Percentiles rank a stretch among this genome's conserved stretches.
Evolutionary conservation across 306 rosid species (phyloP).

Genomic region (Acacia acuminata): DNA sequence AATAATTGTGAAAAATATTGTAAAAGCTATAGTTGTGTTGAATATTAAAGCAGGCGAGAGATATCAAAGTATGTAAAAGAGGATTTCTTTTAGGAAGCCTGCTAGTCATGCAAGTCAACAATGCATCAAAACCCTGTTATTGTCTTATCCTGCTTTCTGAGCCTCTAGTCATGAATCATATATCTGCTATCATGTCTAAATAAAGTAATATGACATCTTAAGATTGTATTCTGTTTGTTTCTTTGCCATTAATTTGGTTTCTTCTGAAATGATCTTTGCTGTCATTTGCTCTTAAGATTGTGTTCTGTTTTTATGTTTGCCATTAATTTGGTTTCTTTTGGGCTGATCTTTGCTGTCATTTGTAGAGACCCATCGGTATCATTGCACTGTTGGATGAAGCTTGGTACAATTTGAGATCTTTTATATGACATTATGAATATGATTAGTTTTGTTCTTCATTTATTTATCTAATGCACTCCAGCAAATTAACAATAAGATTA

Average conservation of each 20-base stretch:
- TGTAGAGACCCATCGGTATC: slow-evolving; percentile 97
- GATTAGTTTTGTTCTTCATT: slow-evolving; percentile 43
- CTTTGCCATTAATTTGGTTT: slow-evolving; percentile 22
- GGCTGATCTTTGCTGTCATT: slow-evolving; percentile 43
- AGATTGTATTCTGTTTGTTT: slow-evolving; percentile 2
- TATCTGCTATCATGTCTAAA: background rate
- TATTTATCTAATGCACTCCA: slow-evolving; percentile 25
- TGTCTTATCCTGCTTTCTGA: slow-evolving; percentile 8
- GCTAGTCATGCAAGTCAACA: background rate
- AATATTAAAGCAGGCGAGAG: slow-evolving; percentile 15
- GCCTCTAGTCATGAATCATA: slow-evolving; percentile 3
- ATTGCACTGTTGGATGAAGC: slow-evolving; percentile 95
- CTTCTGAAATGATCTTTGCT: slow-evolving; percentile 39
- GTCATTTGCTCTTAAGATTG: slow-evolving; percentile 45
- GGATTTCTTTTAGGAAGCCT: slow-evolving; percentile 16
- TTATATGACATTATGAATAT: slow-evolving; percentile 23
- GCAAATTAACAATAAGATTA: slow-evolving; percentile 46
- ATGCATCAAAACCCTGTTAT: slow-evolving; percentile 23
- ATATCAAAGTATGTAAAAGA: slow-evolving; percentile 6
- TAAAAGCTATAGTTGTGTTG: background rate
- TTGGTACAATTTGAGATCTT: slow-evolving; percentile 76
- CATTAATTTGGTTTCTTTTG: slow-evolving; percentile 27
- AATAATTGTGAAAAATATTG: slow-evolving; percentile 23
- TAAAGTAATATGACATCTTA: slow-evolving; percentile 14
- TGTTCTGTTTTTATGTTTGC: slow-evolving; percentile 7